These are phyloP conservation scores for Boletus reticuloceps DNA, from an alignment of 768 basidiomycete genomes.

Conservation along the genomic window DNA sequence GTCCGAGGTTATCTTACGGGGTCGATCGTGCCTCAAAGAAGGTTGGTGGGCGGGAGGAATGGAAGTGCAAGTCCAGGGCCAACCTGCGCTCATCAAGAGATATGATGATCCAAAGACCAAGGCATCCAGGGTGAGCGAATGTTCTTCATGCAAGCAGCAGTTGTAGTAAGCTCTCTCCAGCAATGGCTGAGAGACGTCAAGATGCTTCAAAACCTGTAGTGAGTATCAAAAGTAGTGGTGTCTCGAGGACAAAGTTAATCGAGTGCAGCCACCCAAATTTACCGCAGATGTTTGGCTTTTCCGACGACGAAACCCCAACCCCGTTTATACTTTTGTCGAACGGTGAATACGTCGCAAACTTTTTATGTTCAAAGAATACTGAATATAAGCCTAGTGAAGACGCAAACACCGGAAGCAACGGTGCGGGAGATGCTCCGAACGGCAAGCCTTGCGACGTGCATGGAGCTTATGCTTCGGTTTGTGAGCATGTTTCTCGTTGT, in stretches of 20 bases:
- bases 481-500: conserved; percentile 18
- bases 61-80: conserved; percentile 41
- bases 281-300: conserved; percentile 53
- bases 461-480: conserved; percentile 34
- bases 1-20: conserved; percentile 42
- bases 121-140: conserved; percentile 31
- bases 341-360: conserved; percentile 25
- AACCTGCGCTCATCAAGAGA: conserved; percentile 39
- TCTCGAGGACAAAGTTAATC: neutral
- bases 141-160: neutral
- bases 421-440: conserved; percentile 36
- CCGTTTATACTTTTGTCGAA: conserved; percentile 54
- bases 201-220: conserved; percentile 50
- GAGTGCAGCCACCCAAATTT: conserved; percentile 46
- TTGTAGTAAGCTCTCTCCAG: conserved; percentile 22
- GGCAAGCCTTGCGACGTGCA: conserved; percentile 37
- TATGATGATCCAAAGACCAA: conserved; percentile 39
- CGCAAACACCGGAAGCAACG: conserved; percentile 39
- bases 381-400: conserved; percentile 36
- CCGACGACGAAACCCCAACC: conserved; percentile 40
- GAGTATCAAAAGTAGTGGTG: conserved; percentile 10
- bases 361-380: neutral
- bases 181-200: conserved; percentile 51
- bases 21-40: conserved; percentile 35
- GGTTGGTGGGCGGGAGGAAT: conserved; percentile 49